A percentile compares a stretch with the other conserved stretches of the same genome.
These are phyloP conservation scores for Ceratocystis variospora DNA, from an alignment of 2,329 filamentous ascomycete genomes.

Conservation along the genomic window DNA sequence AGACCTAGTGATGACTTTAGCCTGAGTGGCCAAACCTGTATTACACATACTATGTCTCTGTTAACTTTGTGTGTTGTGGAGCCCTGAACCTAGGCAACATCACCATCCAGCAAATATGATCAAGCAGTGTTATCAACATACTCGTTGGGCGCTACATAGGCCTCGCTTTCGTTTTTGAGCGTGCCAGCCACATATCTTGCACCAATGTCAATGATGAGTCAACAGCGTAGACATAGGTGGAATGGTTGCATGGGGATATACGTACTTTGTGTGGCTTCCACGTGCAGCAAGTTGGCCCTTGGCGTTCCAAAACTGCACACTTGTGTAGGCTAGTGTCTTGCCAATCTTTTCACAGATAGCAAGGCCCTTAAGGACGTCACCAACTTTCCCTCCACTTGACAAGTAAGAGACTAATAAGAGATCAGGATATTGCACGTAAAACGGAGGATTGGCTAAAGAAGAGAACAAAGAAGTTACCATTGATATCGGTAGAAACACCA, in stretches of 20 bases:
- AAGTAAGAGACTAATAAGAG: conserved; percentile 44
- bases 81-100: not conserved
- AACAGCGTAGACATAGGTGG: not conserved
- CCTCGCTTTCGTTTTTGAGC: conserved; percentile 8
- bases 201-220: not conserved
- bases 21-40: not conserved
- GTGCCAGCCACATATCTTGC: conserved; percentile 15
- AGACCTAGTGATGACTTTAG: not conserved
- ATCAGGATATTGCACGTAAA: not conserved
- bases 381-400: conserved; percentile 42
- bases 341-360: conserved; percentile 52
- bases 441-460: not conserved
- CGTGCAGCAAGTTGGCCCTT: conserved; percentile 47
- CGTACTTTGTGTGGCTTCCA: conserved; percentile 53
- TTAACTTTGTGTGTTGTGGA: not conserved
- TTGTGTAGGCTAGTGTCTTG: conserved; percentile 49
- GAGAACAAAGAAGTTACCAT: conserved; percentile 30
- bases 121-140: not conserved
- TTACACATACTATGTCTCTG: not conserved
- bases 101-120: not conserved
- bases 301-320: conserved; percentile 43
- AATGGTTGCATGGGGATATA: not conserved
- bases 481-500: conserved; percentile 51
- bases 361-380: conserved; percentile 41
- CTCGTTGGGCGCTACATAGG: conserved; percentile 10